Evolutionary conservation across 2,329 filamentous ascomycete species (phyloP).

Genomic region (Cercospora berteroae): DNA sequence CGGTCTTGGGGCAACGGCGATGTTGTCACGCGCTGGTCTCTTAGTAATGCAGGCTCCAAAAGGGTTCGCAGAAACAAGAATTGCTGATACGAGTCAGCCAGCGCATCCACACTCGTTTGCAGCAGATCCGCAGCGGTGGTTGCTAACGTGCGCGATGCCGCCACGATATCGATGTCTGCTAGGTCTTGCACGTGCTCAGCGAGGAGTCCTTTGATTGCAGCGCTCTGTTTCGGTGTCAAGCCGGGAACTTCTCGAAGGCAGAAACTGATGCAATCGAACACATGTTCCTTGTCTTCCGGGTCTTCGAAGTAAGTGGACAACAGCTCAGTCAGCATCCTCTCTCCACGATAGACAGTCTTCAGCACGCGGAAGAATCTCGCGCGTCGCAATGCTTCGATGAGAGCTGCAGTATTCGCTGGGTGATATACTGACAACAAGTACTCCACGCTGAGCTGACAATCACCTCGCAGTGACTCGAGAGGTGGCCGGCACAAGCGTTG

Average conservation of each 20-base stretch:
- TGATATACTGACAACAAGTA: conserved; percentile 93
- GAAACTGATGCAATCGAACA: conserved; percentile 77
- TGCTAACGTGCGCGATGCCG: conserved; percentile 65
- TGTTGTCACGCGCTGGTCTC: conserved; percentile 32
- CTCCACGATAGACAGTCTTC: conserved; percentile 79
- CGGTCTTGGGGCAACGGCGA: conserved; percentile 37
- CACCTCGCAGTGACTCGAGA: conserved; percentile 75
- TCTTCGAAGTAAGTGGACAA: conserved; percentile 84
- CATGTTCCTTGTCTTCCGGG: conserved; percentile 66
- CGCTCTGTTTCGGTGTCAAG: conserved; percentile 66
- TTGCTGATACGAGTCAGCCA: conserved; percentile 63
- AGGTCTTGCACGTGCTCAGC: conserved; percentile 64
- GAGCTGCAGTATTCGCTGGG: conserved; percentile 71
- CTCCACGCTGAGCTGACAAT: conserved; percentile 95
- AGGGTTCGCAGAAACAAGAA: conserved; percentile 75
- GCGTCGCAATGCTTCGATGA: conserved; percentile 74
- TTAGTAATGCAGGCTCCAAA: conserved; percentile 58
- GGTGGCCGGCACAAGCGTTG: conserved; percentile 82
- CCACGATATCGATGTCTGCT: conserved; percentile 63
- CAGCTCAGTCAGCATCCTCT: conserved; percentile 76
- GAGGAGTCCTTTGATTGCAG: conserved; percentile 68
- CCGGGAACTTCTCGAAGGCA: conserved; percentile 65
- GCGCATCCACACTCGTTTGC: conserved; percentile 60
- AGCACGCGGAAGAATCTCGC: conserved; percentile 88
- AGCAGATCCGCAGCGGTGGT: conserved; percentile 64